Percentiles rank a stretch among this genome's conserved stretches.
These are phyloP conservation scores for Tausonia pullulans DNA, from an alignment of 1,284 basidiomycete genomes.

Conservation along the genomic window DNA sequence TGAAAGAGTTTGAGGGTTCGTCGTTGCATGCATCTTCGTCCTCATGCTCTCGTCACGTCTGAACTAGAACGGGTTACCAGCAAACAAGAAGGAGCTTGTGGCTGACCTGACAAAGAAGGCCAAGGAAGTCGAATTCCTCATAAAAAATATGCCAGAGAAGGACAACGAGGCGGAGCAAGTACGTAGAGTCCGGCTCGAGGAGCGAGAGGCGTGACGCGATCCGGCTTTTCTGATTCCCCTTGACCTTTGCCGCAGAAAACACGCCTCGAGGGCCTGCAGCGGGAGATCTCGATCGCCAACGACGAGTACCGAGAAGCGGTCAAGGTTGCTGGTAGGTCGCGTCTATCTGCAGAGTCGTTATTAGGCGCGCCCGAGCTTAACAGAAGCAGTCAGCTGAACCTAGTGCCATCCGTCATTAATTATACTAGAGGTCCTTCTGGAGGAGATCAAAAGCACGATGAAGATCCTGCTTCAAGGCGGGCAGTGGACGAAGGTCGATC, in stretches of 20 bases:
- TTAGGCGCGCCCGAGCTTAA: background rate
- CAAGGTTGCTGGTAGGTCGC: conserved; percentile 26
- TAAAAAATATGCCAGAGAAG: conserved; percentile 29
- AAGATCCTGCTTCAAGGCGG: background rate
- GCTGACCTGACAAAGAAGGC: conserved; percentile 29
- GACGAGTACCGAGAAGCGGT: conserved; percentile 30
- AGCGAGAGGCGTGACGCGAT: background rate
- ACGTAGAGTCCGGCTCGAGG: conserved; percentile 10
- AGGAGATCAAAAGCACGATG: background rate
- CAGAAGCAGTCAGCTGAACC: too few species aligned
- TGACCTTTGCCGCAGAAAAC: conserved; percentile 19
- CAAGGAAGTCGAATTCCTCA: conserved; percentile 31
- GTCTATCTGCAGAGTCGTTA: background rate
- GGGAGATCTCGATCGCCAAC: conserved; percentile 29
- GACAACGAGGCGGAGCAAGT: conserved; percentile 27
- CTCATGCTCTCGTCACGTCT: background rate
- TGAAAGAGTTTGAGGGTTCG: conserved; percentile 21
- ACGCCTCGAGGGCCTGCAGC: conserved; percentile 27
- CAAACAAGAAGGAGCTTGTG: conserved; percentile 31
- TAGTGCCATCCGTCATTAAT: too few species aligned
- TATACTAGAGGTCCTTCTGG: too few species aligned
- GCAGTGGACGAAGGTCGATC: background rate
- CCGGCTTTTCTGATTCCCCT: background rate
- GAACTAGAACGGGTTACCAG: conserved; percentile 18
- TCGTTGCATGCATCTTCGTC: background rate